Evolutionary conservation across 2,329 filamentous ascomycete species (phyloP).

Genomic region (Aspergillus flavus): DNA sequence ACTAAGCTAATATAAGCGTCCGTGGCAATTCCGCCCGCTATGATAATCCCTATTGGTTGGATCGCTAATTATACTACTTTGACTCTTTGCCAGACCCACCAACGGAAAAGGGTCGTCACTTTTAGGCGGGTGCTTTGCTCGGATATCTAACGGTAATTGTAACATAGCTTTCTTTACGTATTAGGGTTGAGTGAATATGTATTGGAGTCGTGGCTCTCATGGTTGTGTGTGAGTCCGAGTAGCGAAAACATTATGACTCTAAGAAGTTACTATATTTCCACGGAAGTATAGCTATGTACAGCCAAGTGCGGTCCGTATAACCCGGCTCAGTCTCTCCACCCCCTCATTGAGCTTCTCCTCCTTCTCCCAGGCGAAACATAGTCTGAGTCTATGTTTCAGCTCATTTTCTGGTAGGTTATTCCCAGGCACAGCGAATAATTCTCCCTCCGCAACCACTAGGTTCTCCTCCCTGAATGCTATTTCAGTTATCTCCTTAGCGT

Average conservation of each 20-base stretch:
- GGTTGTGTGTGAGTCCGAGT: too few relatives aligned
- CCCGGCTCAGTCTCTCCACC: background rate
- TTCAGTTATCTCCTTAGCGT: slow-evolving; percentile 9
- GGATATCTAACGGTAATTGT: too few relatives aligned
- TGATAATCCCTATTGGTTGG: background rate
- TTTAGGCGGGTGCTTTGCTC: too few relatives aligned
- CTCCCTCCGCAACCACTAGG: slow-evolving; percentile 12
- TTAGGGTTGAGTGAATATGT: too few relatives aligned
- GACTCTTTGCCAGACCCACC: too few relatives aligned
- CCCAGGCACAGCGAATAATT: slow-evolving; percentile 52
- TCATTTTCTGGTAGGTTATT: slow-evolving; percentile 39
- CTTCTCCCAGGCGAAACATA: slow-evolving; percentile 24
- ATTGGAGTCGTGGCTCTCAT: too few relatives aligned
- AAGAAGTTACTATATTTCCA: background rate
- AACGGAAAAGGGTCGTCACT: too few relatives aligned
- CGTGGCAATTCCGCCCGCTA: too few relatives aligned
- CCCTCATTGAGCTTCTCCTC: slow-evolving; percentile 16
- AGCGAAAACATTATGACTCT: too few relatives aligned
- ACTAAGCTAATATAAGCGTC: too few relatives aligned
- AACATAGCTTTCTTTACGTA: too few relatives aligned
- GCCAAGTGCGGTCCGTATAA: background rate
- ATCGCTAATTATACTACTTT: background rate
- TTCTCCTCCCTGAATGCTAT: slow-evolving; percentile 11
- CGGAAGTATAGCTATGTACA: background rate
- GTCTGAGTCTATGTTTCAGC: slow-evolving; percentile 10